These are phyloP conservation scores for Trametes maxima DNA, from an alignment of 768 basidiomycete species.

Conservation along the genomic window DNA sequence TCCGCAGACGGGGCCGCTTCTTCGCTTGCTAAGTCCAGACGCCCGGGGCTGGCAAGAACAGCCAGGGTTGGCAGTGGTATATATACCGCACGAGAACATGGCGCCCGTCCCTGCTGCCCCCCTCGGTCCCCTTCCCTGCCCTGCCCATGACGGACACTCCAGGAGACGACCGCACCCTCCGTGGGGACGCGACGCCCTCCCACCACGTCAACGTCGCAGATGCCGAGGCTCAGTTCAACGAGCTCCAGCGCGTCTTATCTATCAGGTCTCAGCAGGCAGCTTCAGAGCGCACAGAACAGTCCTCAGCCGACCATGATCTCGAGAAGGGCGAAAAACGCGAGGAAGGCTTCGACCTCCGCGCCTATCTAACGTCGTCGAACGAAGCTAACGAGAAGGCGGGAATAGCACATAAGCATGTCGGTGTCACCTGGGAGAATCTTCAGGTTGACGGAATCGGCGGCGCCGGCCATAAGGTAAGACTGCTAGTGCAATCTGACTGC, in stretches of 20 bases:
- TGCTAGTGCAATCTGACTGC: not conserved
- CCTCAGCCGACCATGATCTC: constrained; percentile 25
- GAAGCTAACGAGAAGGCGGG: constrained; percentile 67
- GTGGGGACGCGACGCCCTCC: constrained; percentile 20
- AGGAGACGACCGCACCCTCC: constrained; percentile 33
- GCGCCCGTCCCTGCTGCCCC: not conserved
- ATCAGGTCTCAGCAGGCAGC: constrained; percentile 17
- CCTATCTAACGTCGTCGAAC: constrained; percentile 68
- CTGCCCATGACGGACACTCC: constrained; percentile 31
- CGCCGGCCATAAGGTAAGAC: constrained; percentile 52
- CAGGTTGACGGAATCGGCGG: constrained; percentile 63
- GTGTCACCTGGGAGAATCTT: constrained; percentile 73
- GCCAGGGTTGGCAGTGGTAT: constrained; percentile 10
- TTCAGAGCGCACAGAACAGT: not conserved
- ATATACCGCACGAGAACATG: not conserved
- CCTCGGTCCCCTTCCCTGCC: constrained; percentile 7
- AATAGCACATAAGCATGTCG: constrained; percentile 75
- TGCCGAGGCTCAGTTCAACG: constrained; percentile 57
- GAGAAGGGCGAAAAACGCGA: constrained; percentile 41
- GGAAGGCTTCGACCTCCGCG: constrained; percentile 61
- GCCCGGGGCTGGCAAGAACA: constrained; percentile 7
- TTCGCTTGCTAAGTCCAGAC: constrained; percentile 9
- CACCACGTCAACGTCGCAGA: constrained; percentile 50
- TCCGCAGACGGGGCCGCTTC: not conserved
- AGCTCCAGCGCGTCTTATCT: constrained; percentile 46